Base-by-base conservation (phyloP, 352 stramenopile species). In the Globisporangium radiosum region DNA sequence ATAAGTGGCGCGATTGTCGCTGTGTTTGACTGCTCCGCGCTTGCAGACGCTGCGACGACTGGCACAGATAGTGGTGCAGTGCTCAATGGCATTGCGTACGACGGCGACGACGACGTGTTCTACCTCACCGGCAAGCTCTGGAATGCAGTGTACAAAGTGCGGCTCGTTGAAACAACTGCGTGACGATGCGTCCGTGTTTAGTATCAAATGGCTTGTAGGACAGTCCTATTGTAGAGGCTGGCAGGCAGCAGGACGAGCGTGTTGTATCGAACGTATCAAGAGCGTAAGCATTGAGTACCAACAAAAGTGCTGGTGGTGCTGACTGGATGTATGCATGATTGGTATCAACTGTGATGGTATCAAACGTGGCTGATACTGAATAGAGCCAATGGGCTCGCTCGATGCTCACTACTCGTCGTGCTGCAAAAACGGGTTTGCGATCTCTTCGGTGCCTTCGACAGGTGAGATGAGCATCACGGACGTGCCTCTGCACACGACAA, bases 101-200 rank as follows among this genome's bases (percentile, higher is more conserved):
- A 95, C 14, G 70, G 81, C 37, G 77, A 88, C 45, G 76, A 95
- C 33, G 90, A 95, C 56, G 79, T 93, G 43, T 88, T 98, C 48
- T 96, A 97, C 71, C 56, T 98, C 48, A 98, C 92, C 48, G 94
- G 93, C 17, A 98, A 98, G 67, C 73, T 84, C 17, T 98, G 94
- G 94, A 76, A 85, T 61, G 67, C 68, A 40, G 90, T 98, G 56
- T 98, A 94, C 69, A 95, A 94, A 66, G 74, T 98, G 15, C 73
- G 73, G 45, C 59, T 97, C 47, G 49, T 81, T 4, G 78, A 86
- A n/a, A 33, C 25, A 33, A 2, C 25, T 33, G 25, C 25, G 25
- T 33, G 25, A 33, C 25, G 25, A 33, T 33, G 25, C 25, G 25
- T 33, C 25, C 25, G 25, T 33, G 25, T 33, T 33, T 33, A 33